A percentile compares a stretch with the other conserved stretches of the same genome.
These are phyloP conservation scores for Trypanosoma conorhini DNA, from an alignment of 208 protist genomes.

Conservation along the genomic window DNA sequence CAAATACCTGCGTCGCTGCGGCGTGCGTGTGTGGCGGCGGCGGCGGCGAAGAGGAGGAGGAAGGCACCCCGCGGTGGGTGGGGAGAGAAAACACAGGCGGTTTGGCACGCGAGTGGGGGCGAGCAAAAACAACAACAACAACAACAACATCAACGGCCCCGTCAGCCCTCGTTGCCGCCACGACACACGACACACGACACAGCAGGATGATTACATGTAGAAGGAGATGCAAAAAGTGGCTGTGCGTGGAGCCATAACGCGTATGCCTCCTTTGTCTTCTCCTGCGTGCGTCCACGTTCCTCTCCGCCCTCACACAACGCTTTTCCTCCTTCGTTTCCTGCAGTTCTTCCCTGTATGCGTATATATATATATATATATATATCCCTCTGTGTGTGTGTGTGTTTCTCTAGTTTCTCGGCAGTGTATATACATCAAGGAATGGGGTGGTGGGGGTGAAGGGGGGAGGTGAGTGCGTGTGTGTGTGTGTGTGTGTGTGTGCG, in stretches of 20 bases:
- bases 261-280: too few species aligned
- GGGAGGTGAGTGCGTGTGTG: background rate
- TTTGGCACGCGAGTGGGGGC: too few species aligned
- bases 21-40: background rate
- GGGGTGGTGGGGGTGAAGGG: too few species aligned
- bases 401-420: background rate
- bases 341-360: background rate
- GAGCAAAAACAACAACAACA: too few species aligned
- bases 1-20: background rate
- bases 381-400: too few species aligned
- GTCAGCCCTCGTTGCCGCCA: too few species aligned
- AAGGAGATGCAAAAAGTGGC: too few species aligned
- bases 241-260: too few species aligned
- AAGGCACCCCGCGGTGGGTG: background rate
- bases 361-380: too few species aligned
- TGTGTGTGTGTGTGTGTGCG: background rate
- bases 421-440: background rate
- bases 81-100: background rate
- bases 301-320: background rate
- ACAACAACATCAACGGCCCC: too few species aligned
- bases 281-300: background rate
- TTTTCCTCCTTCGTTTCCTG: background rate
- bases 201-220: too few species aligned
- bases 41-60: background rate
- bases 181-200: too few species aligned